These are phyloP conservation scores for Suhomyces chickasaworum DNA, from an alignment of 1,139 yeast species.

Conservation along the genomic window DNA sequence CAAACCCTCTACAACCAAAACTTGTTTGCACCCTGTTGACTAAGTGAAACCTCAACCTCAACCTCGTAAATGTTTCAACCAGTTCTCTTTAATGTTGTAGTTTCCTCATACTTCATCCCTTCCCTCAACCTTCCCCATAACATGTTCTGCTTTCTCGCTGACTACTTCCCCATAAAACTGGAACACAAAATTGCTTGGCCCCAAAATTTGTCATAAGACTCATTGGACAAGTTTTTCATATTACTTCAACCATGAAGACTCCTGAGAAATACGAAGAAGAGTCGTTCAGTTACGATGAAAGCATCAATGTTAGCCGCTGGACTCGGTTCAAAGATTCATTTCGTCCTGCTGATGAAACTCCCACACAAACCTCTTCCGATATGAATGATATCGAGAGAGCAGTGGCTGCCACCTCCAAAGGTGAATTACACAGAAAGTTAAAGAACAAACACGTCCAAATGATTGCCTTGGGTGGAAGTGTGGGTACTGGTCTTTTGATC, in stretches of 20 bases:
- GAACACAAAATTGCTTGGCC: conserved; percentile 2
- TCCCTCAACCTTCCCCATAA: neutral
- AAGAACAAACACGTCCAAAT: conserved; percentile 45
- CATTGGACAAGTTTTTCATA: neutral
- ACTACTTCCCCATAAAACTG: neutral
- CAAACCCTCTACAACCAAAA: no score
- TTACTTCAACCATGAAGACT: neutral
- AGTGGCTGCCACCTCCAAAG: conserved; percentile 40
- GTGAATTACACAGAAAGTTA: conserved; percentile 40
- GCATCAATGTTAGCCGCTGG: conserved; percentile 9
- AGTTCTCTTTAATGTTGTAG: no score
- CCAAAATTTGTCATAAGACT: neutral
- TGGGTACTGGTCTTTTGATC: conserved; percentile 54
- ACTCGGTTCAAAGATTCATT: conserved; percentile 18
- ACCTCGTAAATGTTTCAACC: no score
- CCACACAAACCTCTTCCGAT: conserved; percentile 5
- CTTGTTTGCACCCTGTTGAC: neutral
- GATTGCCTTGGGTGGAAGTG: conserved; percentile 50
- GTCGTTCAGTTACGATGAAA: conserved; percentile 5
- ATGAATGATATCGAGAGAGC: conserved; percentile 40
- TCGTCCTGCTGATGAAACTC: conserved; percentile 14
- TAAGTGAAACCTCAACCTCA: no score
- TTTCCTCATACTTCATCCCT: neutral
- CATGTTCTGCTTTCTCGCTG: neutral
- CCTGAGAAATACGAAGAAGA: conserved; percentile 1